Conservation (phyloP, 495 filamentous ascomycete species). For the Podospora bellae-mahoneyi region DNA sequence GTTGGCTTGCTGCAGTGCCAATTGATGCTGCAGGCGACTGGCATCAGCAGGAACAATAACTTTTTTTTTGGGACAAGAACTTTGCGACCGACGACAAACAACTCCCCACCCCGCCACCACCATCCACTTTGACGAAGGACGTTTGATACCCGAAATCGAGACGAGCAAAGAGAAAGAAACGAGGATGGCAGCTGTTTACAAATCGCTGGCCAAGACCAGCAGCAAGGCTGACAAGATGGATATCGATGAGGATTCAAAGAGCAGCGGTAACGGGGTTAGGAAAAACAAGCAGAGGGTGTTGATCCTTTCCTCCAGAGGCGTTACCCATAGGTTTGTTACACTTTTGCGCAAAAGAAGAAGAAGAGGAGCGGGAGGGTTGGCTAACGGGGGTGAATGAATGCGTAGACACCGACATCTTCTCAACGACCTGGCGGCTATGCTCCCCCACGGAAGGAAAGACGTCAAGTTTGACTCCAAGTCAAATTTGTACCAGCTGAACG, state of each 20-base stretch:
- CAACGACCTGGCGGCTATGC: conserved; percentile 80
- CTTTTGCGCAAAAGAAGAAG: background rate
- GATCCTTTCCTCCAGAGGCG: conserved; percentile 83
- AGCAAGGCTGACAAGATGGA: conserved; percentile 30
- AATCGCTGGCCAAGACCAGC: conserved; percentile 72
- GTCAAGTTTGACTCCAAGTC: conserved; percentile 96
- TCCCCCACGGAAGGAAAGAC: conserved; percentile 90
- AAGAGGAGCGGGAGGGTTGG: background rate
- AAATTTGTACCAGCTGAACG: conserved; percentile 88
- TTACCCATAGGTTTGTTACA: conserved; percentile 69
- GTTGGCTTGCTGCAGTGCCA: background rate
- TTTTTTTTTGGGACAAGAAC: background rate
- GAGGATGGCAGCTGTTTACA: conserved; percentile 89
- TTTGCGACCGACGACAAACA: background rate
- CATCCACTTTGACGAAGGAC: background rate
- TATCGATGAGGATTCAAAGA: conserved; percentile 22
- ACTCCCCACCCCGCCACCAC: background rate
- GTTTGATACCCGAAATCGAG: background rate
- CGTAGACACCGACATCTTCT: conserved; percentile 86
- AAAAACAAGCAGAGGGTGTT: conserved; percentile 73
- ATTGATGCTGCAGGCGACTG: conserved; percentile 1
- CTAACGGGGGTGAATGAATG: background rate
- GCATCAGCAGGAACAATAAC: background rate
- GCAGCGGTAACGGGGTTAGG: conserved; percentile 45
- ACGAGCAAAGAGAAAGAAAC: background rate